Evolutionary conservation across 495 filamentous ascomycete species (phyloP).

Genomic region (Entonaema liquescens): DNA sequence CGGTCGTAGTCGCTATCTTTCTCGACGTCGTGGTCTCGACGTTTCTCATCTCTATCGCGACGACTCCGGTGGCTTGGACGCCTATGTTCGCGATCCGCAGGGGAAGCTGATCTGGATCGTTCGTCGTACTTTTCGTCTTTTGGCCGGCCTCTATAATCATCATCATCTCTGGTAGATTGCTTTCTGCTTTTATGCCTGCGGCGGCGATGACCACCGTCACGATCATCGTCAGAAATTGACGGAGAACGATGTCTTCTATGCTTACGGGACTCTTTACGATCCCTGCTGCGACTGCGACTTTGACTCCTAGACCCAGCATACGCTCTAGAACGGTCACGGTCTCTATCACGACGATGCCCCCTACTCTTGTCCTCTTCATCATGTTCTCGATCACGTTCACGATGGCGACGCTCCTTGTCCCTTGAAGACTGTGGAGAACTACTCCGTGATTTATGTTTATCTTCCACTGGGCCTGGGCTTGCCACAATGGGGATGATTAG

Average conservation of each 20-base stretch:
- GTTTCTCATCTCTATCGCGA: slow-evolving; percentile 55
- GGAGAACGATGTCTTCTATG: slow-evolving; percentile 67
- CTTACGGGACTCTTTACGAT: slow-evolving; percentile 63
- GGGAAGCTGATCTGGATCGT: slow-evolving; percentile 62
- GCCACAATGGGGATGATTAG: slow-evolving; percentile 44
- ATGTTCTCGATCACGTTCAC: slow-evolving; percentile 46
- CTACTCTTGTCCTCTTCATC: slow-evolving; percentile 44
- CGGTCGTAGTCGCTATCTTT: slow-evolving; percentile 48
- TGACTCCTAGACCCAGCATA: slow-evolving; percentile 40
- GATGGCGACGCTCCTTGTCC: slow-evolving; percentile 45
- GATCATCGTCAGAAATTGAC: slow-evolving; percentile 57
- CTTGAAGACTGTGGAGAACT: slow-evolving; percentile 48
- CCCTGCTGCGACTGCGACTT: slow-evolving; percentile 52
- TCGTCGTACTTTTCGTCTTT: slow-evolving; percentile 53
- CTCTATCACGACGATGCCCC: slow-evolving; percentile 41
- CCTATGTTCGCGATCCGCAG: slow-evolving; percentile 56
- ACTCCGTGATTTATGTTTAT: slow-evolving; percentile 51
- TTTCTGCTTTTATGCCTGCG: slow-evolving; percentile 59
- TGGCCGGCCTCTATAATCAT: slow-evolving; percentile 47
- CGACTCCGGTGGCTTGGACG: slow-evolving; percentile 62
- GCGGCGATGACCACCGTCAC: slow-evolving; percentile 60
- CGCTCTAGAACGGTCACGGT: slow-evolving; percentile 40
- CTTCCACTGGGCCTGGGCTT: slow-evolving; percentile 47
- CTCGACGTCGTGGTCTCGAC: slow-evolving; percentile 57
- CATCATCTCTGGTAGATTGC: slow-evolving; percentile 51